Evolutionary conservation across 371 early-diverging fungal species (phyloP).

Genomic region (Mortierella polycephala): DNA sequence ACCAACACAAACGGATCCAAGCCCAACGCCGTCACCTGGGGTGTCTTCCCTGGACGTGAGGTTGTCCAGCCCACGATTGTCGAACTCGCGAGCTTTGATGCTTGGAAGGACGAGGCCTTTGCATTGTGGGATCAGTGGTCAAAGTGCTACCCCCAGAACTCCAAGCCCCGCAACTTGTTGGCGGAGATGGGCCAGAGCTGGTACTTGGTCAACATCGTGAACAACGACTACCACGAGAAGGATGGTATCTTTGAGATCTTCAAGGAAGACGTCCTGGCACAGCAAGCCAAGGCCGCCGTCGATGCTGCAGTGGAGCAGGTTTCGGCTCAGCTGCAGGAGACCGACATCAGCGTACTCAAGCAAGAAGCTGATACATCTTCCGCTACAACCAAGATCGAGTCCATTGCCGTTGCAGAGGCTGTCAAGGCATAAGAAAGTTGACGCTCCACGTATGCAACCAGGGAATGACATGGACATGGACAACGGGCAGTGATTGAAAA

Average conservation of each 20-base stretch:
- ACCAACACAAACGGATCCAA: slow-evolving; percentile 83
- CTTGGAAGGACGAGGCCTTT: slow-evolving; percentile 94
- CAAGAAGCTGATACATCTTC: no score
- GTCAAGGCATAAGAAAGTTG: slow-evolving; percentile 15
- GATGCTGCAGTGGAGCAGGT: slow-evolving; percentile 1
- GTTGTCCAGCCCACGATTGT: slow-evolving; percentile 96
- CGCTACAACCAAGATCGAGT: not conserved
- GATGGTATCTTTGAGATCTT: slow-evolving; percentile 79
- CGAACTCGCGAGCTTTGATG: slow-evolving; percentile 88
- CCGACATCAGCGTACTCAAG: not conserved
- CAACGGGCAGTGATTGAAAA: not conserved
- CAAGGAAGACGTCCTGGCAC: slow-evolving; percentile 43
- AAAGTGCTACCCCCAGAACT: slow-evolving; percentile 70
- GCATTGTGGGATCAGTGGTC: slow-evolving; percentile 93
- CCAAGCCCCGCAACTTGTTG: slow-evolving; percentile 67
- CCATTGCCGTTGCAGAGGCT: slow-evolving; percentile 8
- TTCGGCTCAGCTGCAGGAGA: slow-evolving; percentile 7
- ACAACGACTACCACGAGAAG: slow-evolving; percentile 85
- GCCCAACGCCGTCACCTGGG: slow-evolving; percentile 98
- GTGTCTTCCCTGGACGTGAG: slow-evolving; percentile 96
- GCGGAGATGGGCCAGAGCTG: slow-evolving; percentile 69
- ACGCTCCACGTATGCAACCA: no score
- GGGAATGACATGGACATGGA: no score
- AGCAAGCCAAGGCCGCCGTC: slow-evolving; percentile 8
- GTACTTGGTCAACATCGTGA: slow-evolving; percentile 93